Evolutionary conservation across 805 yeast species (phyloP).

Genomic region (Monosporozyma servazzii): DNA sequence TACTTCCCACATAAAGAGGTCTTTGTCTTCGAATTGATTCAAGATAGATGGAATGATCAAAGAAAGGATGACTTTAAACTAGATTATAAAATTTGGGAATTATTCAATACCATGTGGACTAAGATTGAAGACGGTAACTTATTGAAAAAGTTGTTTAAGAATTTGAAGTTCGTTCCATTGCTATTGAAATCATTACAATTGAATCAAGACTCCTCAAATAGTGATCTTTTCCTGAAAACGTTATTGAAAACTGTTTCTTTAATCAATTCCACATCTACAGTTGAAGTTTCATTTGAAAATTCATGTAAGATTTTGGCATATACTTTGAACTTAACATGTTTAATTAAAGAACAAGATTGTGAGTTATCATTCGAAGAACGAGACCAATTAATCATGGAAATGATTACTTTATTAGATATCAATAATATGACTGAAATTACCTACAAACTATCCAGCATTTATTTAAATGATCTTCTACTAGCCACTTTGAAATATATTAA

Average conservation of each 20-base stretch:
- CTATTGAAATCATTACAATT: conserved; percentile 15
- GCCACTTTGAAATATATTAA: conserved; percentile 16
- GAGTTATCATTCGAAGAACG: conserved; percentile 1
- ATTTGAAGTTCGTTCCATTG: conserved; percentile 32
- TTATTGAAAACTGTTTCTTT: conserved; percentile 13
- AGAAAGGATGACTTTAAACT: conserved; percentile 37
- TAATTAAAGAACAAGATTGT: conserved; percentile 1
- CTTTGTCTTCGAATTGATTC: conserved; percentile 50
- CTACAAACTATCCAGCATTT: conserved; percentile 14
- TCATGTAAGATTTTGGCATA: conserved; percentile 18
- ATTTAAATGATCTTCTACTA: conserved; percentile 15
- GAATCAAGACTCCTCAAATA: conserved; percentile 2
- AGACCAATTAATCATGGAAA: conserved; percentile 10
- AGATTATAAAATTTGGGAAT: conserved; percentile 40
- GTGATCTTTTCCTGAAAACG: conserved; percentile 7
- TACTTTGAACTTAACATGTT: conserved; percentile 6
- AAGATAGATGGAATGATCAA: conserved; percentile 50
- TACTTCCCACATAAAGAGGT: conserved; percentile 46
- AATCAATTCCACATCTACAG: conserved; percentile 19
- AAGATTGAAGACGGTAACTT: conserved; percentile 19
- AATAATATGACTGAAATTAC: conserved; percentile 10
- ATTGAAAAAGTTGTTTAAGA: conserved; percentile 36
- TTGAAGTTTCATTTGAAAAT: conserved; percentile 21
- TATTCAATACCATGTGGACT: conserved; percentile 37
- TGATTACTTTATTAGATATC: conserved; percentile 18